Percentiles rank a stretch among this genome's conserved stretches.
Conservation (phyloP, 2,329 filamentous ascomycete species). For the Aschersonia sp. region DNA sequence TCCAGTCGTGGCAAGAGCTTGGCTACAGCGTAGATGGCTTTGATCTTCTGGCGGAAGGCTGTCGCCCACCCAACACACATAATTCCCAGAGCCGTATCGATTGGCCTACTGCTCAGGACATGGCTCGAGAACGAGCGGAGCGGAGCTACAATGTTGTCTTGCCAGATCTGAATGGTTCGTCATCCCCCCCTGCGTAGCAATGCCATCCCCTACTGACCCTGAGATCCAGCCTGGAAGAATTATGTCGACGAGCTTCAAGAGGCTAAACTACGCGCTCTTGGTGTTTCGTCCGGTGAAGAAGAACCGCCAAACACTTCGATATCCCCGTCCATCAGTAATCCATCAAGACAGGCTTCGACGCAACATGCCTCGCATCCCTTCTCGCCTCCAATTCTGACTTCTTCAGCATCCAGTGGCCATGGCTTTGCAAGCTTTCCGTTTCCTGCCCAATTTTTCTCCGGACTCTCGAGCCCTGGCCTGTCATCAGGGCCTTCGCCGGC, state of each 20-base stretch:
- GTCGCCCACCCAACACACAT: constrained; percentile 20
- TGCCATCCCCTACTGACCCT: constrained; percentile 5
- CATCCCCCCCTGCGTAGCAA: background rate
- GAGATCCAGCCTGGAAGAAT: constrained; percentile 43
- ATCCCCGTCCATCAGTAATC: constrained; percentile 48
- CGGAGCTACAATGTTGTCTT: constrained; percentile 48
- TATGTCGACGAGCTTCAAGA: constrained; percentile 78
- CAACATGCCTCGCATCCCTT: constrained; percentile 66
- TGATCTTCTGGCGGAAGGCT: constrained; percentile 39
- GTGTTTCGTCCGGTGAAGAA: constrained; percentile 67
- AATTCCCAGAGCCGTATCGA: constrained; percentile 51
- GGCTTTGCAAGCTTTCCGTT: constrained; percentile 40
- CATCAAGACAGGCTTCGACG: constrained; percentile 56
- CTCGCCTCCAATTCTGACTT: constrained; percentile 69
- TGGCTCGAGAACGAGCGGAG: constrained; percentile 38
- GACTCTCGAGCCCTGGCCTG: constrained; percentile 47
- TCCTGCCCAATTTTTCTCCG: constrained; percentile 42
- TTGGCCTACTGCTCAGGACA: constrained; percentile 51
- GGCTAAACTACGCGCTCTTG: constrained; percentile 81
- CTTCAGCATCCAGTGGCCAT: constrained; percentile 62
- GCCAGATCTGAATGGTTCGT: constrained; percentile 50
- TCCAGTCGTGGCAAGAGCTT: constrained; percentile 51
- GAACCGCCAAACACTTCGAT: constrained; percentile 50
- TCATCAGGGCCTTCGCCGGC: constrained; percentile 58
- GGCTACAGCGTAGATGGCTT: constrained; percentile 59